Evolutionary conservation across 2,329 filamentous ascomycete species (phyloP), one percentile per base, ranked within the genome.

Genomic region (Pezicula rhizophila): DNA sequence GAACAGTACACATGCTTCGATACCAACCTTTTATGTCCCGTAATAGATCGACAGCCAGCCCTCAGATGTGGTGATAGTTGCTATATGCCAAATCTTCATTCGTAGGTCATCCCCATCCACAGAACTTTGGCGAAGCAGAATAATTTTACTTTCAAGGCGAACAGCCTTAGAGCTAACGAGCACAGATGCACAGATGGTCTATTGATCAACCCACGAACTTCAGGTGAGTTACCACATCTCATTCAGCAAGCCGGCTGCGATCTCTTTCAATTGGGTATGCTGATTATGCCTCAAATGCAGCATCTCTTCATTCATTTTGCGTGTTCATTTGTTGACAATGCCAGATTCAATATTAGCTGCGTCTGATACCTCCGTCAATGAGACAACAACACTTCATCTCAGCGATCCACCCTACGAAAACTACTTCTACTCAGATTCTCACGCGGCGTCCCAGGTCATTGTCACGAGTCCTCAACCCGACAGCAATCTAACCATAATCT

Each of bases 381-480:
- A 14, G 11, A 28, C 51, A 5, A 57, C 50, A 12, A 51, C 49
- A 4, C 46, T 58, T 5, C 48, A 55, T 23, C 48, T 57, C 1
- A 52, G 49, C 23, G 50, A 49, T n/a, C 71, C 74, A 1, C 80
- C 80, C 0, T 82, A 84, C 51, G 70, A 79, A 35, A 84, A 85
- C 57, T 83, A 79, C 64, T 83, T 85, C 65, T 79, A 82, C 55
- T 83, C 79, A 0, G 80, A 85, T 58, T 84, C 80, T 61, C 71
- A 81, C 52, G 71, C 74, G 2, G 73, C 76, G 31, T 72, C 73
- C 5, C 81, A 85, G 54, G 77, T 80, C 0, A 74, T 85, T 0
- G 66, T 85, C 0, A 84, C 80, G 0, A 82, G 71, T 50, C 80
- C 81, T 12, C 62, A 75, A 0, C 57, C 70, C 2, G 69, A 73